Evolutionary conservation across 441 rosid species (phyloP).

Genomic region (Geranium incanum): DNA sequence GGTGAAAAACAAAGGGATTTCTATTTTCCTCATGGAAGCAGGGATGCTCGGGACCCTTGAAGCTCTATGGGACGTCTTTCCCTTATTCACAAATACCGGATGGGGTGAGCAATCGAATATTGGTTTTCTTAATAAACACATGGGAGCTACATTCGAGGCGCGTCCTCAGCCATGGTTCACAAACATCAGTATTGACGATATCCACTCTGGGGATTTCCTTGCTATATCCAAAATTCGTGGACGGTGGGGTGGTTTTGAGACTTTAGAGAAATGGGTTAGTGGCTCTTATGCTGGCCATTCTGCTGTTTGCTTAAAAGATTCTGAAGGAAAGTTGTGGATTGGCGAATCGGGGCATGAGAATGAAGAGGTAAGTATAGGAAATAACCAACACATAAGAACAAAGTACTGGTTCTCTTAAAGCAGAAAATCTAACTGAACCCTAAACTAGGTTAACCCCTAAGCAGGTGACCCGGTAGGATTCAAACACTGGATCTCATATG

Average conservation of each 20-base stretch:
- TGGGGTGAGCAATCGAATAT: conserved; percentile 91
- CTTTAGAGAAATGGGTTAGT: conserved; percentile 94
- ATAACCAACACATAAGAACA: background rate
- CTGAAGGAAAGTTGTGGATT: conserved; percentile 89
- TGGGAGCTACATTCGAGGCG: conserved; percentile 64
- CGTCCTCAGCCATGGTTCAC: conserved; percentile 91
- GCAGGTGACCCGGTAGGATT: too few species aligned
- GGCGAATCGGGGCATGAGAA: conserved; percentile 95
- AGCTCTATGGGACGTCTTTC: conserved; percentile 92
- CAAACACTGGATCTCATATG: too few species aligned
- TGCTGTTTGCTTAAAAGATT: conserved; percentile 82
- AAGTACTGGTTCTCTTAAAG: too few species aligned
- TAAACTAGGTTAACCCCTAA: too few species aligned
- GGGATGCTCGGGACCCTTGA: conserved; percentile 89
- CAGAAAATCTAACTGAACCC: too few species aligned
- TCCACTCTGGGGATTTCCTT: conserved; percentile 85
- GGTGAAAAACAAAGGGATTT: conserved; percentile 82
- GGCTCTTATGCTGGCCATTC: conserved; percentile 94
- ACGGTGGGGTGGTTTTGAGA: conserved; percentile 98
- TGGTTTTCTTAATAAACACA: conserved; percentile 73
- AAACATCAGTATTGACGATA: conserved; percentile 55
- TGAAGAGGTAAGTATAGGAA: conserved; percentile 47
- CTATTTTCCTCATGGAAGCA: conserved; percentile 94
- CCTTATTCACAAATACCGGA: conserved; percentile 81
- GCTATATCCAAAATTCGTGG: conserved; percentile 93